Percentiles rank a stretch among this genome's conserved stretches.
Conservation (phyloP, 306 rosid species). For the Vigna unguiculata region DNA sequence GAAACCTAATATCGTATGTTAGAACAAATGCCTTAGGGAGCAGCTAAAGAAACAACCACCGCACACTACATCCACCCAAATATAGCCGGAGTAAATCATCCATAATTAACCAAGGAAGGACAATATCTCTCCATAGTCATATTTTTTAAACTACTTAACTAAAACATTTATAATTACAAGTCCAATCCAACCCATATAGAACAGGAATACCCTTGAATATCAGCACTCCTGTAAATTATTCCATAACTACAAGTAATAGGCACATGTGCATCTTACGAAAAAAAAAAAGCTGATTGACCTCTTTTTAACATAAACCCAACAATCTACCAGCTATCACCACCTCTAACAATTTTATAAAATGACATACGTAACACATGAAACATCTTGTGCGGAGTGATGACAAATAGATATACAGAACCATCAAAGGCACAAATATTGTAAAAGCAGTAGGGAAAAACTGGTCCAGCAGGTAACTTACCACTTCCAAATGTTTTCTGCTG, state of each 20-base stretch:
- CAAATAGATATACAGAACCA: conserved; percentile 17
- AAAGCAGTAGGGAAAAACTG: conserved; percentile 57
- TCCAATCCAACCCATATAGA: conserved; percentile 16
- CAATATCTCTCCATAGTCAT: conserved; percentile 14
- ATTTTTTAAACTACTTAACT: background rate
- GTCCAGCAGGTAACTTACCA: conserved; percentile 48
- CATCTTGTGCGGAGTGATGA: background rate
- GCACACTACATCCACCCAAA: conserved; percentile 2
- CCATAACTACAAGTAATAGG: conserved; percentile 12
- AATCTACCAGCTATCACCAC: background rate
- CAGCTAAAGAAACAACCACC: background rate
- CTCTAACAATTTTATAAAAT: conserved; percentile 25
- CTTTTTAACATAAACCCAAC: conserved; percentile 2
- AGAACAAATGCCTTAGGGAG: conserved; percentile 3
- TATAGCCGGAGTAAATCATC: conserved; percentile 13
- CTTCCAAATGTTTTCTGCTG: conserved; percentile 50
- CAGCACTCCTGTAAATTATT: conserved; percentile 14
- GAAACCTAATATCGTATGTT: conserved; percentile 1
- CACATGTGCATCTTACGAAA: background rate
- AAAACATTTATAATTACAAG: conserved; percentile 30
- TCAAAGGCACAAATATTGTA: conserved; percentile 24
- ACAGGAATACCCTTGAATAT: background rate
- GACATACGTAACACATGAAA: conserved; percentile 10
- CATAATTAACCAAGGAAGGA: background rate
- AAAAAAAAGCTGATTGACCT: background rate